Evolutionary conservation across 2,329 filamentous ascomycete genomes (phyloP).

Genomic region (Penicillium sp.): DNA sequence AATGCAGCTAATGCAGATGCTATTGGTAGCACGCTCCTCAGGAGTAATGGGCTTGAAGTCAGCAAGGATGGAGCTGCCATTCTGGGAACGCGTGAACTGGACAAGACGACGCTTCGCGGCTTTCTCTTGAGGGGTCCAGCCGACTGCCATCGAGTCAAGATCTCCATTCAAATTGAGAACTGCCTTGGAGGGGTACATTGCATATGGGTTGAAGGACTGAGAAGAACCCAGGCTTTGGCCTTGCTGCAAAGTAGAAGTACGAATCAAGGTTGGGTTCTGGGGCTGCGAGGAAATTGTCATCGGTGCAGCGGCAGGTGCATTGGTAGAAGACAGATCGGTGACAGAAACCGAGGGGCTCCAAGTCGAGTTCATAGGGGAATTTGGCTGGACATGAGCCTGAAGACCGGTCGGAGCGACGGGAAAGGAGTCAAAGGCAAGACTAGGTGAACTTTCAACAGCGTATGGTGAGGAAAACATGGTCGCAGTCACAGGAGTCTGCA

Average conservation of each 20-base stretch:
- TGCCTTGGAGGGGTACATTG: constrained; percentile 79
- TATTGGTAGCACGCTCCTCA: constrained; percentile 75
- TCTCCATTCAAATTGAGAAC: constrained; percentile 81
- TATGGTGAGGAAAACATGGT: constrained; percentile 38
- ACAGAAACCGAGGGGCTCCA: constrained; percentile 49
- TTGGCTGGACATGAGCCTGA: constrained; percentile 45
- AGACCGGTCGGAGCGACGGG: constrained; percentile 35
- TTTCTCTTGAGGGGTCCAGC: constrained; percentile 80
- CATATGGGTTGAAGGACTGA: constrained; percentile 69
- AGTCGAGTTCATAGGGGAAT: constrained; percentile 45
- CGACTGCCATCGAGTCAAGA: constrained; percentile 74
- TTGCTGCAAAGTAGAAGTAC: constrained; percentile 63
- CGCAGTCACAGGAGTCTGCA: constrained; percentile 46
- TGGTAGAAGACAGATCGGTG: constrained; percentile 39
- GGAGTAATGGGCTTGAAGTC: constrained; percentile 74
- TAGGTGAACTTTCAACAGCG: constrained; percentile 35
- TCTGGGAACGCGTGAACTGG: constrained; percentile 78
- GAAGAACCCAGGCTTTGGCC: constrained; percentile 46
- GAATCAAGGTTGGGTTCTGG: constrained; percentile 59
- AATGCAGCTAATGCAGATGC: constrained; percentile 95
- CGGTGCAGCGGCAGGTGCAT: constrained; percentile 36
- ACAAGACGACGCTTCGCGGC: constrained; percentile 77
- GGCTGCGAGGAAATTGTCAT: constrained; percentile 41
- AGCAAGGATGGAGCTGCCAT: constrained; percentile 74
- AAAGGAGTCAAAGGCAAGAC: constrained; percentile 41